Base-by-base conservation (phyloP, 768 basidiomycete species). In the Solioccasus polychromus region DNA sequence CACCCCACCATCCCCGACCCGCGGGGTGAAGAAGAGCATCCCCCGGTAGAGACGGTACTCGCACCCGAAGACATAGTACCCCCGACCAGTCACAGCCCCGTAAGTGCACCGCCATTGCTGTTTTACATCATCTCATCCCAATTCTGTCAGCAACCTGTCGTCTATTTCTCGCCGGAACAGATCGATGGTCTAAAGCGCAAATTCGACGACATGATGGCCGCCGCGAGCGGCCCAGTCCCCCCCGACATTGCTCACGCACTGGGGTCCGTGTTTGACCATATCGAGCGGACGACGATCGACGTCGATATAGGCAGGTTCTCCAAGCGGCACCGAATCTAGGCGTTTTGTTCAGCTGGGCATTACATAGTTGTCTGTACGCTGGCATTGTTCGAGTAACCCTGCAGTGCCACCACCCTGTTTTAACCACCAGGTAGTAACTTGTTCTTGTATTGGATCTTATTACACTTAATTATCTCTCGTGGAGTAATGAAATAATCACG, bases 221-320 rank as follows among this genome's bases (percentile, higher is more conserved):
- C 57, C 8, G 64, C 64, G 17, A 58, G 53, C 31, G 65, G 64
- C 1, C 63, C 64, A 1, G 61, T 67, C 3, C 32, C 62, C 14
- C 64, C 63, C 7, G 59, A 65, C 0, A 54, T 67, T 17, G 64
- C 64, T 9, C 63, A 59, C n/a, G 59, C 56, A 4, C 52, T 66
- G 9, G 66, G 63, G 9, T 55, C 66, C 11, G 65, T 66, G 12
- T 67, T 66, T 22, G 60, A 67, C 38, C 64, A 66, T 25, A 66
- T 66, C 44, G 64, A 66, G 35, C 60, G 59, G 40, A 63, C 65
- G 18, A 53, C 47, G 22, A 51, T 51, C 8, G 64, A 66, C 5
- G 32, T 61, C 26, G 63, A 65, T 37, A 31, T 58, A 11, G 50
- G 48, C 42, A 44, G 65, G 30, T 35, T 47, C 7, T 48, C 54